Percentiles rank a stretch among this genome's conserved stretches.
These are phyloP conservation scores for Coemansia erecta DNA, from an alignment of 192 early-diverging fungal species.

Conservation along the genomic window DNA sequence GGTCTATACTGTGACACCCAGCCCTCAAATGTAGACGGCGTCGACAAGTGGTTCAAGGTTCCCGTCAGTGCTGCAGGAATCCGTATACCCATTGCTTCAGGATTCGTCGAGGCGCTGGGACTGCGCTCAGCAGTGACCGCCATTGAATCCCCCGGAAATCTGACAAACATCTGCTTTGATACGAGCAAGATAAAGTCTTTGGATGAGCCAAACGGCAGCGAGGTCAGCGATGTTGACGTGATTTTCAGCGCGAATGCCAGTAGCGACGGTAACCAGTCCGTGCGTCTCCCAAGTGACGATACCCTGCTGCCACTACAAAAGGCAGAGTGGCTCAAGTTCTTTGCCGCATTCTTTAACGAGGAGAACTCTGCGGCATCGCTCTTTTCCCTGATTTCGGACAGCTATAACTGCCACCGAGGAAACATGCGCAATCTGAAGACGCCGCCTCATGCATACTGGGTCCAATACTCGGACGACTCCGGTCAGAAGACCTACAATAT, in stretches of 20 bases:
- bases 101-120: slow-evolving; percentile 46
- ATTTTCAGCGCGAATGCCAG: slow-evolving; percentile 27
- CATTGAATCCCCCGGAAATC: slow-evolving; percentile 15
- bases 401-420: slow-evolving; percentile 45
- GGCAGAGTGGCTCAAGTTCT: slow-evolving; percentile 54
- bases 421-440: slow-evolving; percentile 37
- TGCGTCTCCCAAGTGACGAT: slow-evolving; percentile 34
- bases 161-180: slow-evolving; percentile 45
- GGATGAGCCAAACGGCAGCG: slow-evolving; percentile 5
- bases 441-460: slow-evolving; percentile 60
- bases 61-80: slow-evolving; percentile 39
- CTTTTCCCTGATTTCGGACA: slow-evolving; percentile 28
- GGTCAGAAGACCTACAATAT: slow-evolving; percentile 56
- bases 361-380: slow-evolving; percentile 31
- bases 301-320: slow-evolving; percentile 28
- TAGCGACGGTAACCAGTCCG: slow-evolving; percentile 34
- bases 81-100: slow-evolving; percentile 31
- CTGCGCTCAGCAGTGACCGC: slow-evolving; percentile 20
- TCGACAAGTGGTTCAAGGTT: slow-evolving; percentile 51
- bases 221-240: slow-evolving; percentile 12
- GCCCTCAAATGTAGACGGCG: slow-evolving; percentile 22
- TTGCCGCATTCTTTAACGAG: slow-evolving; percentile 39
- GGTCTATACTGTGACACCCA: slow-evolving; percentile 47
- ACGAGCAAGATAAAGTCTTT: slow-evolving; percentile 24
- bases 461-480: slow-evolving; percentile 52